phyloP scores from a whole-genome alignment of 495 filamentous ascomycete species.

The Pyronema omphalodes region DNA sequence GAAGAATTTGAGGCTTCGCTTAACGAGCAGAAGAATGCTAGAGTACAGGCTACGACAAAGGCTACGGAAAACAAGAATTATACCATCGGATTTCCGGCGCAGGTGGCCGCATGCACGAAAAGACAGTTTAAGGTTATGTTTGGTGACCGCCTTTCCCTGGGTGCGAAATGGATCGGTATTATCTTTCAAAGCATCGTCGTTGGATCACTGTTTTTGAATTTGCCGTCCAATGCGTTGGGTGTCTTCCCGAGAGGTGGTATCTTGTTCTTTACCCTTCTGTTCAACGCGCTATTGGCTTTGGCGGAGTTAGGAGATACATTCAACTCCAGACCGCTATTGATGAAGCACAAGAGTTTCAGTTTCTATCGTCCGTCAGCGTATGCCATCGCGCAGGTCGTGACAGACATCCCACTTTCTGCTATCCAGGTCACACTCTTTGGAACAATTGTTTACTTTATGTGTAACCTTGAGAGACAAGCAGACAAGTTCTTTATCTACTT shows the following conservation, averaged over 20 bases:
- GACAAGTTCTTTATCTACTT: slow-evolving; percentile 73
- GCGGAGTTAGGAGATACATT: slow-evolving; percentile 60
- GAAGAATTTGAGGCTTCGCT: slow-evolving; percentile 35
- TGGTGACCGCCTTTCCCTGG: slow-evolving; percentile 37
- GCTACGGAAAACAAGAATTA: slow-evolving; percentile 45
- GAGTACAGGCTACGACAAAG: slow-evolving; percentile 29
- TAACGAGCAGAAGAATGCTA: slow-evolving; percentile 30
- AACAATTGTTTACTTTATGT: slow-evolving; percentile 64
- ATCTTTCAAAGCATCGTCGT: slow-evolving; percentile 59
- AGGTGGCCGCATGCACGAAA: slow-evolving; percentile 48
- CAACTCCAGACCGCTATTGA: slow-evolving; percentile 47
- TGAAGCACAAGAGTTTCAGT: slow-evolving; percentile 70
- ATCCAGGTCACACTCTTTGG: slow-evolving; percentile 54
- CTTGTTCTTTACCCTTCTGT: slow-evolving; percentile 61
- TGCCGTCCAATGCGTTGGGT: slow-evolving; percentile 37
- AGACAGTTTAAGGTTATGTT: slow-evolving; percentile 49
- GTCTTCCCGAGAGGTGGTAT: slow-evolving; percentile 38
- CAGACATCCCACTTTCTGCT: slow-evolving; percentile 55
- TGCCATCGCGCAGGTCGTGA: slow-evolving; percentile 55
- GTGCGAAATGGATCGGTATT: slow-evolving; percentile 40
- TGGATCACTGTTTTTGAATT: slow-evolving; percentile 56
- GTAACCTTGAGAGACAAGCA: slow-evolving; percentile 41
- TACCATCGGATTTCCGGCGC: slow-evolving; percentile 46
- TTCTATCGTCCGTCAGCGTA: slow-evolving; percentile 72
- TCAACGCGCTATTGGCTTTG: slow-evolving; percentile 63